Percentiles rank a stretch among this genome's conserved stretches.
phyloP scores from a whole-genome alignment of 2,329 filamentous ascomycete genomes.

The Didymellaceae sp. region DNA sequence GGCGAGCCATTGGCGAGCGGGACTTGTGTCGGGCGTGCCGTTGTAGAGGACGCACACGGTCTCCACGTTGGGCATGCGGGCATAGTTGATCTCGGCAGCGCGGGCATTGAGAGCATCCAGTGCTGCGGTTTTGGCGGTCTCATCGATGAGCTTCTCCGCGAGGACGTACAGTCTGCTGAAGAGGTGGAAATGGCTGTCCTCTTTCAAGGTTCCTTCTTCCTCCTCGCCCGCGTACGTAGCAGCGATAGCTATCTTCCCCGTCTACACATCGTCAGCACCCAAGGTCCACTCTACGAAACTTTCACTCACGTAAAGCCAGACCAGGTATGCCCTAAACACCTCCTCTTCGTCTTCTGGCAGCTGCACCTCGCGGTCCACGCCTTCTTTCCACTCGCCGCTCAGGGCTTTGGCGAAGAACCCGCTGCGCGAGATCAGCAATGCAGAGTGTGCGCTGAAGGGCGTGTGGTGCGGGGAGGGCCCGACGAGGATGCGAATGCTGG shows the following conservation, averaged over 20 bases:
- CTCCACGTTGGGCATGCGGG: background rate
- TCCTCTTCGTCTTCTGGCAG: background rate
- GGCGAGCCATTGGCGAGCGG: background rate
- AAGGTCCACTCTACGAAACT: too few relatives aligned
- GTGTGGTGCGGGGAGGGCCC: background rate
- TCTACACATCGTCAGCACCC: background rate
- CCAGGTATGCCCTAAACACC: background rate
- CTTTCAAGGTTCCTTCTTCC: too few relatives aligned
- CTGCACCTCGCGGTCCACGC: background rate
- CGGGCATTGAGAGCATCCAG: background rate
- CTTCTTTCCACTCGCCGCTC: background rate
- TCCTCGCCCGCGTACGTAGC: too few relatives aligned
- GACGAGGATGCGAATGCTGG: background rate
- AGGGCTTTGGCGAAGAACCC: background rate
- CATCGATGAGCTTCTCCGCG: background rate
- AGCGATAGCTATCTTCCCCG: background rate
- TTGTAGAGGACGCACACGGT: background rate
- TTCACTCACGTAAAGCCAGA: background rate
- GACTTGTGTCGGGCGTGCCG: background rate
- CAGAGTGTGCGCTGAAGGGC: background rate
- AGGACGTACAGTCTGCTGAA: background rate
- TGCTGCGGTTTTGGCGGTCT: background rate
- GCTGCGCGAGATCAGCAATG: background rate
- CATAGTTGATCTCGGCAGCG: background rate
- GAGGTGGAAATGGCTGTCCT: background rate